Evolutionary conservation across 148 eudicot genomes (phyloP).

Genomic region (Mesembryanthemum crystallinum): DNA sequence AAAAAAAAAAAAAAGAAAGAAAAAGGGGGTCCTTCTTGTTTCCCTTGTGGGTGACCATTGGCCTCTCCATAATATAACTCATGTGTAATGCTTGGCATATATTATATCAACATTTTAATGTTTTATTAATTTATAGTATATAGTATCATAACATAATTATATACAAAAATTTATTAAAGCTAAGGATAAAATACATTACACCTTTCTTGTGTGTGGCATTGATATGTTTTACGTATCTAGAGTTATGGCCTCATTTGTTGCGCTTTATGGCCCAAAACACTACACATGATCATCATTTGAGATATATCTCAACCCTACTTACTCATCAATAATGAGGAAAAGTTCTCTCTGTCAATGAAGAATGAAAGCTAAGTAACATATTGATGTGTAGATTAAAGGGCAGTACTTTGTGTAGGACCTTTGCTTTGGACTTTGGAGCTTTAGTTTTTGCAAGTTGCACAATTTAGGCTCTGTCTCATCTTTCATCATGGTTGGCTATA

Average conservation of each 20-base stretch:
- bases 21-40: conserved; percentile 28
- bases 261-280: conserved; percentile 17
- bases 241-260: conserved; percentile 13
- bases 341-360: background rate
- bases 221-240: conserved; percentile 19
- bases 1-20: background rate
- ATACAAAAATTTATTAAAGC: background rate
- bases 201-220: conserved; percentile 21
- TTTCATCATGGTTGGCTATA: conserved; percentile 11
- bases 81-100: conserved; percentile 23
- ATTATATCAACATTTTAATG: background rate
- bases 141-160: background rate
- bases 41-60: conserved; percentile 27
- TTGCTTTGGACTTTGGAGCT: background rate
- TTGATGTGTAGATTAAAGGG: background rate
- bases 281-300: conserved; percentile 3
- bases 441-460: background rate
- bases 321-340: background rate
- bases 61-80: conserved; percentile 20
- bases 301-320: background rate
- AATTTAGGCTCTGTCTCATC: conserved; percentile 4
- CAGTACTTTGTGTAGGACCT: background rate
- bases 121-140: background rate
- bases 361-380: background rate
- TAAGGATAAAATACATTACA: conserved; percentile 9